Evolutionary conservation across 2,329 filamentous ascomycete genomes (phyloP).

Genomic region (Colletotrichum lindemuthianum): DNA sequence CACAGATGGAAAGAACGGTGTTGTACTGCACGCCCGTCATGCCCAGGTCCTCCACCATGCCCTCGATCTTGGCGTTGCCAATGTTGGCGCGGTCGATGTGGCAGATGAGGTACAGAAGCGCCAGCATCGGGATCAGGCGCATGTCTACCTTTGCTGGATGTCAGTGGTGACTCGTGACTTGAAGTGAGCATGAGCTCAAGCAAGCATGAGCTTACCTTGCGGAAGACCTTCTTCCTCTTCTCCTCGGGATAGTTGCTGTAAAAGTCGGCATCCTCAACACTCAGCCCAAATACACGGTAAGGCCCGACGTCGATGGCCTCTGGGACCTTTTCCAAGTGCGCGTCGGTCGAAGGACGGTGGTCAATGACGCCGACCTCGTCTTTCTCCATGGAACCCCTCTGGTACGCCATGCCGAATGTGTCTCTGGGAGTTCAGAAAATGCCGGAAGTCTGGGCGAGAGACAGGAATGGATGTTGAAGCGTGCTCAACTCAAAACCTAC

Average conservation of each 20-base stretch:
- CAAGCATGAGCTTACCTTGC: slow-evolving; percentile 31
- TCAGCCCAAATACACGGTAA: slow-evolving; percentile 44
- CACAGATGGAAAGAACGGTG: slow-evolving; percentile 66
- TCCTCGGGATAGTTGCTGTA: slow-evolving; percentile 41
- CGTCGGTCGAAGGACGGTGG: slow-evolving; percentile 8
- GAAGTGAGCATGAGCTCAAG: background rate
- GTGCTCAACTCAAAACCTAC: too few species aligned
- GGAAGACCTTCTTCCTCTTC: slow-evolving; percentile 39
- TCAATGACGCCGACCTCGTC: slow-evolving; percentile 26
- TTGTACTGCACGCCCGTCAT: slow-evolving; percentile 65
- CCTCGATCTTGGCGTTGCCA: slow-evolving; percentile 61
- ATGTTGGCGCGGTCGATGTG: slow-evolving; percentile 66
- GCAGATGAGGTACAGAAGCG: slow-evolving; percentile 65
- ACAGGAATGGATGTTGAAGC: too few species aligned
- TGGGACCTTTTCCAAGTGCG: slow-evolving; percentile 32
- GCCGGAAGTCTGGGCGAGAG: too few species aligned
- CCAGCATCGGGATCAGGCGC: slow-evolving; percentile 59
- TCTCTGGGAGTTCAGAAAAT: background rate
- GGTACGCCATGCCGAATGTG: slow-evolving; percentile 10
- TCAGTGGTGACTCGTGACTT: background rate
- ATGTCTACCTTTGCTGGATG: slow-evolving; percentile 26
- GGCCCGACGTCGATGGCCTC: slow-evolving; percentile 42
- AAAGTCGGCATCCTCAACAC: slow-evolving; percentile 44
- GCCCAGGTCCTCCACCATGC: slow-evolving; percentile 45
- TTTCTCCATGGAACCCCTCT: slow-evolving; percentile 30